These are phyloP conservation scores for Hemisphaericaspora nanyangensis DNA, from an alignment of 805 yeast species.

Conservation along the genomic window DNA sequence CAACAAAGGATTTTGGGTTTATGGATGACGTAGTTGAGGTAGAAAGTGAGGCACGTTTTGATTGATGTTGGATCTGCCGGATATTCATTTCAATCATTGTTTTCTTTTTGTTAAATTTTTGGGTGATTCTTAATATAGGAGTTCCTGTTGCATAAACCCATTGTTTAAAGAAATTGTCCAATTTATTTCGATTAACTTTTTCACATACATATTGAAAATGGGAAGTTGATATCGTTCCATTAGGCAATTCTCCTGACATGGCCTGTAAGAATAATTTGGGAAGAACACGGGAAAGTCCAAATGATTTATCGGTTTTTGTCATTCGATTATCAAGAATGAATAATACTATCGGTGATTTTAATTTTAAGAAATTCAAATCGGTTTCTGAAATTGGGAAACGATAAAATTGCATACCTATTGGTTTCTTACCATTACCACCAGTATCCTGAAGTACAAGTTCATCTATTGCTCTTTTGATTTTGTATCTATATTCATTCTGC, in stretches of 20 bases:
- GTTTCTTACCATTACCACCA: conserved; percentile 78
- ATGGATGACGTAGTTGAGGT: too few relatives aligned
- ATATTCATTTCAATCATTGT: conserved; percentile 94
- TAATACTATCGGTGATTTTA: conserved; percentile 84
- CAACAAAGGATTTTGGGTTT: conserved; percentile 38
- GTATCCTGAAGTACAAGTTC: conserved; percentile 68
- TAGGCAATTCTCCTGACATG: conserved; percentile 87
- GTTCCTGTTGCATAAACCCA: conserved; percentile 91
- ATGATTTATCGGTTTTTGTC: conserved; percentile 93
- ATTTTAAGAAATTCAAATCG: conserved; percentile 64
- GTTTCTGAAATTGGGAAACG: conserved; percentile 57
- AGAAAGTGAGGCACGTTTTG: conserved; percentile 27
- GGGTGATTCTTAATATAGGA: conserved; percentile 85
- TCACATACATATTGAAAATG: conserved; percentile 96
- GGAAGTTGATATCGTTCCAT: conserved; percentile 69
- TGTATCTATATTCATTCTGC: conserved; percentile 70
- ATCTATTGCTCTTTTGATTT: conserved; percentile 63
- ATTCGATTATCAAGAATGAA: conserved; percentile 84
- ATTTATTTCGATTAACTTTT: conserved; percentile 80
- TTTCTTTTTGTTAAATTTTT: conserved; percentile 87
- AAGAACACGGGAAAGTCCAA: conserved; percentile 86
- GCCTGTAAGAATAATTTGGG: conserved; percentile 91
- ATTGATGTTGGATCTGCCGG: conserved; percentile 75
- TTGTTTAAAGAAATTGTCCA: conserved; percentile 82
- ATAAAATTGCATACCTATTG: conserved; percentile 69